A percentile compares a stretch with the other conserved stretches of the same genome.
These are phyloP conservation scores for Mortierella sp. DNA, from an alignment of 371 early-diverging fungal species.

Conservation along the genomic window DNA sequence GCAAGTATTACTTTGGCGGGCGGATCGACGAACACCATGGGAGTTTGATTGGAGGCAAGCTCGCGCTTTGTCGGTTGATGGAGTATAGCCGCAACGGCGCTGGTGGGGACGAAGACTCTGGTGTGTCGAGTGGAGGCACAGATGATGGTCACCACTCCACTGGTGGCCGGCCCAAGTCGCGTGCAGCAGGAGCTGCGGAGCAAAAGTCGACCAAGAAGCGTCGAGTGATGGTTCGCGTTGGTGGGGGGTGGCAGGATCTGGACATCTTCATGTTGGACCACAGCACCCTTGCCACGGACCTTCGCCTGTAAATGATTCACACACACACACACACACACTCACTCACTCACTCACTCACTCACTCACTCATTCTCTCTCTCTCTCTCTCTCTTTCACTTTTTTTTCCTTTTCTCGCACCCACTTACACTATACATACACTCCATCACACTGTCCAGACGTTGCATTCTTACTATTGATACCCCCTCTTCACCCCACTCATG, in stretches of 20 bases:
- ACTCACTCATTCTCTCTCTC: too few relatives aligned
- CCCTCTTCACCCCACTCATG: not conserved
- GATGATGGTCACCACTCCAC: conserved; percentile 4
- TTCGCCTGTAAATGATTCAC: conserved; percentile 5
- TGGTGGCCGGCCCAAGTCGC: conserved; percentile 12
- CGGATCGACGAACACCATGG: conserved; percentile 32
- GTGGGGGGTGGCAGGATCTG: conserved; percentile 74
- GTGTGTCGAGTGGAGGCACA: conserved; percentile 1
- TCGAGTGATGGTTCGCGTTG: conserved; percentile 68
- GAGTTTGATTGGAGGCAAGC: conserved; percentile 31
- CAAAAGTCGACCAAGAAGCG: conserved; percentile 26
- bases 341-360: too few relatives aligned
- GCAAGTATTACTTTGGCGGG: conserved; percentile 69
- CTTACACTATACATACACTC: too few relatives aligned
- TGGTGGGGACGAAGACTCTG: conserved; percentile 22
- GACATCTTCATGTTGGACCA: conserved; percentile 71
- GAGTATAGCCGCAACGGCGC: conserved; percentile 37
- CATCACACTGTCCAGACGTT: too few relatives aligned
- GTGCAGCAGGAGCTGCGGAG: conserved; percentile 6
- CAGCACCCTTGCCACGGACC: conserved; percentile 53
- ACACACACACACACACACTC: too few relatives aligned
- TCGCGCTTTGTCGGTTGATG: conserved; percentile 42
- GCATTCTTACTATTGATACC: not conserved
- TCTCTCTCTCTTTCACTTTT: not conserved
- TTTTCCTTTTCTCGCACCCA: not conserved